These are phyloP conservation scores for Neurospora cerealis DNA, from an alignment of 495 filamentous ascomycete genomes.

Conservation along the genomic window DNA sequence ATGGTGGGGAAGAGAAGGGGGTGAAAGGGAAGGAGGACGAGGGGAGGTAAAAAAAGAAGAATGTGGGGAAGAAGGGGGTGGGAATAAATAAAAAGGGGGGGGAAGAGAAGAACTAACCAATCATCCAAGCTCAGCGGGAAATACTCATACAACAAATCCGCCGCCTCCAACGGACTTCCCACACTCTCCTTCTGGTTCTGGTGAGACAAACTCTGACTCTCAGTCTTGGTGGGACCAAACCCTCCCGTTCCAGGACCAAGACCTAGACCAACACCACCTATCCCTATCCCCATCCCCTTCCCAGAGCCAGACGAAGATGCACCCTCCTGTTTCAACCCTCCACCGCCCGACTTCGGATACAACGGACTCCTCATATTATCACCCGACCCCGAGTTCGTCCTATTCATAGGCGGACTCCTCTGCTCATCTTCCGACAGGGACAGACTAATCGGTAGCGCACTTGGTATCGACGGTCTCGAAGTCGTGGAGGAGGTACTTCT, in stretches of 20 bases:
- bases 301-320: too few species aligned
- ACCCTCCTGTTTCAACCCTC: not conserved
- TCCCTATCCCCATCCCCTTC: too few species aligned
- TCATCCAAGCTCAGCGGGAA: conserved; percentile 83
- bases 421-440: conserved; percentile 66
- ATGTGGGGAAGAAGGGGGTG: too few species aligned
- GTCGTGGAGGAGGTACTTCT: not conserved
- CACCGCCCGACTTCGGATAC: conserved; percentile 29
- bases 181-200: conserved; percentile 19
- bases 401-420: conserved; percentile 32
- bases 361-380: conserved; percentile 22
- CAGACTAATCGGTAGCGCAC: conserved; percentile 52
- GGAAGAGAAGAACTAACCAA: conserved; percentile 40
- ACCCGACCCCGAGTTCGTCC: conserved; percentile 13
- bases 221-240: not conserved
- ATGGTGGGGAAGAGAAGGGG: not conserved
- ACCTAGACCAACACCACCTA: not conserved
- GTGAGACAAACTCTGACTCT: not conserved
- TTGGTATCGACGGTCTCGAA: conserved; percentile 4
- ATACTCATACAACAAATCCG: conserved; percentile 81
- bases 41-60: too few species aligned
- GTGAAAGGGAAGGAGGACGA: too few species aligned
- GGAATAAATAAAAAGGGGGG: too few species aligned
- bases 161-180: conserved; percentile 56
- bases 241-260: not conserved